These are phyloP conservation scores for Marchantia polymorpha DNA, from an alignment of 225 moss, liverwort and hornwort species.

Conservation along the genomic window DNA sequence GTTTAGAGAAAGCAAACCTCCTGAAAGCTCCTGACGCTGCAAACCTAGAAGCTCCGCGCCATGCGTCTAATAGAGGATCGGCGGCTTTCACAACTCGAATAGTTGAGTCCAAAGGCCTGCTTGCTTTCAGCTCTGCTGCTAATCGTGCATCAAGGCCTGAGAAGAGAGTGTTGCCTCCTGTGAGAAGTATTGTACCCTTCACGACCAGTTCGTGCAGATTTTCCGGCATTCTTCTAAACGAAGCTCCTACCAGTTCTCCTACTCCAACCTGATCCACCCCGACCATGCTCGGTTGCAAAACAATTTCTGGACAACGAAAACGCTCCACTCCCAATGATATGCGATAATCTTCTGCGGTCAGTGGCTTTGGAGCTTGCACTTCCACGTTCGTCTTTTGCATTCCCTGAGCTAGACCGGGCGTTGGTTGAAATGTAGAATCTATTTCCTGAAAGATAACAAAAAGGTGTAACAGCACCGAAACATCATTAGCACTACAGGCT, in stretches of 20 bases:
- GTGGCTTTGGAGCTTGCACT: conserved; percentile 51
- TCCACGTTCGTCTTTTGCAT: conserved; percentile 49
- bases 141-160: conserved; percentile 68
- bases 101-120: conserved; percentile 59
- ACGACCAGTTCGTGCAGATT: conserved; percentile 57
- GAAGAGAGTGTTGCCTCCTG: conserved; percentile 77
- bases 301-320: conserved; percentile 80
- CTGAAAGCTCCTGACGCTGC: conserved; percentile 60
- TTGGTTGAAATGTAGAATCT: conserved; percentile 70
- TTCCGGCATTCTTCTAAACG: conserved; percentile 65
- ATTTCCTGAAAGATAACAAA: conserved; percentile 54
- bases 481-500: neutral
- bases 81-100: conserved; percentile 57
- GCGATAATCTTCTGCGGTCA: conserved; percentile 82
- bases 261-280: conserved; percentile 88
- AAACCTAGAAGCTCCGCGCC: conserved; percentile 79
- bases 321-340: conserved; percentile 74
- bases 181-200: conserved; percentile 74
- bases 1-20: conserved; percentile 61
- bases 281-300: conserved; percentile 81
- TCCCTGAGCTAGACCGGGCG: conserved; percentile 30
- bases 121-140: conserved; percentile 56
- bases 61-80: conserved; percentile 71
- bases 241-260: conserved; percentile 69
- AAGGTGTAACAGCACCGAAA: neutral